Conservation (phyloP, 768 basidiomycete genomes). For the Suillus clintonianus region DNA sequence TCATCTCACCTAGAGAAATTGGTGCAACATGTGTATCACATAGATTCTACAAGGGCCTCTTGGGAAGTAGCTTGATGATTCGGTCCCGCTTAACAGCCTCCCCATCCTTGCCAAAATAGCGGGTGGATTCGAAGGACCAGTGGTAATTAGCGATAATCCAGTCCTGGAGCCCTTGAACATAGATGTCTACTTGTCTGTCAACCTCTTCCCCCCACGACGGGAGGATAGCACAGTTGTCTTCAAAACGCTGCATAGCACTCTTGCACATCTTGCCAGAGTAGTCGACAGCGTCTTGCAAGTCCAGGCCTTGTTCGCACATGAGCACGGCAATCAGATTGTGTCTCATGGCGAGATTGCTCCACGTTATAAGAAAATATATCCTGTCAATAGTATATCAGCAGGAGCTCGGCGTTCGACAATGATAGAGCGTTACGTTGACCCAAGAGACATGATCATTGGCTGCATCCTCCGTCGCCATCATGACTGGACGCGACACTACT, state of each 20-base stretch:
- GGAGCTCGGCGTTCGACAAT: not conserved
- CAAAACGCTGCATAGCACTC: slow-evolving; percentile 54
- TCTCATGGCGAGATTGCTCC: slow-evolving; percentile 68
- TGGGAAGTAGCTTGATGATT: slow-evolving; percentile 53
- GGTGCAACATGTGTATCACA: not conserved
- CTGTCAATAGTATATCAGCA: slow-evolving; percentile 32
- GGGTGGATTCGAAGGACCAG: slow-evolving; percentile 54
- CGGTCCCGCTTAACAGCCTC: slow-evolving; percentile 35
- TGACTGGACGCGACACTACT: slow-evolving; percentile 49
- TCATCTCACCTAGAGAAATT: not conserved
- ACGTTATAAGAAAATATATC: slow-evolving; percentile 78
- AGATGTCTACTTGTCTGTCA: slow-evolving; percentile 56
- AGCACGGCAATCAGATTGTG: slow-evolving; percentile 71
- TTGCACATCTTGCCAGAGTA: slow-evolving; percentile 63
- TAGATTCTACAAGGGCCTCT: slow-evolving; percentile 21
- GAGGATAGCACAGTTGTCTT: slow-evolving; percentile 5
- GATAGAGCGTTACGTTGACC: slow-evolving; percentile 38
- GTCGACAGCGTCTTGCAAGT: slow-evolving; percentile 62
- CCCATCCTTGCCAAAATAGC: slow-evolving; percentile 68
- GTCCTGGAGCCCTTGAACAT: slow-evolving; percentile 61
- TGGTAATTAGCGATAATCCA: slow-evolving; percentile 74
- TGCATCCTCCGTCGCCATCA: slow-evolving; percentile 45
- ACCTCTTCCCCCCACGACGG: slow-evolving; percentile 60
- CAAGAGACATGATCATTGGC: slow-evolving; percentile 54
- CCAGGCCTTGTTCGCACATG: slow-evolving; percentile 58